Conservation (phyloP, 78 protist species). For the Dictyostelium purpureum region DNA sequence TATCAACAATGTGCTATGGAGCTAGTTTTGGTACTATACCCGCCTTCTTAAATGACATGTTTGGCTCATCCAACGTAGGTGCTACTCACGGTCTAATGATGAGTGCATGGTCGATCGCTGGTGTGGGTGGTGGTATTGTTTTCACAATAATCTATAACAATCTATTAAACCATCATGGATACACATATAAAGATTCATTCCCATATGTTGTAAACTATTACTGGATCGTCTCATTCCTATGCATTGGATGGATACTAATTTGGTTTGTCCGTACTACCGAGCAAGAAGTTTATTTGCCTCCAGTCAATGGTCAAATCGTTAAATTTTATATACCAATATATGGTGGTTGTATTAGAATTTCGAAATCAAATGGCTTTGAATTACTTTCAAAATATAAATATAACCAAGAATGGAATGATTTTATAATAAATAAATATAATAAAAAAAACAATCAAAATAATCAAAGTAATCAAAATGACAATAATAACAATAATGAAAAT, state of each 20-base stretch:
- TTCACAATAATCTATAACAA: conserved; percentile 10
- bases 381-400: not conserved
- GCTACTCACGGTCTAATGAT: conserved; percentile 65
- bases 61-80: conserved; percentile 81
- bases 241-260: not conserved
- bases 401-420: conserved; percentile 12
- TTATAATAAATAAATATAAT: not conserved
- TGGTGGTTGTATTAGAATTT: not conserved
- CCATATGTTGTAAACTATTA: not conserved
- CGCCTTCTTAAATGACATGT: conserved; percentile 79
- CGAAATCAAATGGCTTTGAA: not conserved
- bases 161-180: not conserved
- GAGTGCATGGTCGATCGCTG: conserved; percentile 30
- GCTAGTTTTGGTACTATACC: conserved; percentile 74
- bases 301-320: conserved; percentile 1
- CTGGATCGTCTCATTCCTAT: conserved; percentile 9
- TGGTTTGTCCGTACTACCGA: not conserved
- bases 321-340: too few species aligned
- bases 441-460: too few species aligned
- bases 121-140: conserved; percentile 46
- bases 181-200: not conserved
- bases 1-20: conserved; percentile 46
- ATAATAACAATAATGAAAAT: too few species aligned
- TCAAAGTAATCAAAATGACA: too few species aligned
- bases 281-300: not conserved